Base-by-base conservation (phyloP, 345 rosid genomes). In the Cardamine resedifolia region DNA sequence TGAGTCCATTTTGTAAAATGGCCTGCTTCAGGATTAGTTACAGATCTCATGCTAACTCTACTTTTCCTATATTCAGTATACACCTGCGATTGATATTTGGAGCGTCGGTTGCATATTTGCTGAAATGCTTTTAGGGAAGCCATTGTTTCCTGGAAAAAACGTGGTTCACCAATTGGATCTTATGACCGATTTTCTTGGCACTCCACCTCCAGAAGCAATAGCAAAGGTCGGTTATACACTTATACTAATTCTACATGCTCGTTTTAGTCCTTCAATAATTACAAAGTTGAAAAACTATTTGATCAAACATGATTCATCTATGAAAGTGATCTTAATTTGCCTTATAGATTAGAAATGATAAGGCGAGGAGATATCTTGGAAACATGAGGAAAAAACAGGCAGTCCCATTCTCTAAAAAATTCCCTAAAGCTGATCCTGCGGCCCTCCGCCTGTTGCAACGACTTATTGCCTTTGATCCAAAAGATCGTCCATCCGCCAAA, bases 91-190 rank as follows among this genome's bases (percentile, higher is more conserved):
- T 78, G 98, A 93, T 79, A 88, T 85, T 28, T 93, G 98, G 98
- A 93, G 98, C 83, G 81, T 92, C 43, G 98, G 98, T 78, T 92
- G 98, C 77, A 92, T 90, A 81, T 92, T 92, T 73, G 97, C 98
- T 5, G 98, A 92, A 82, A 83, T 92, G 94, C 91, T 92, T 74
- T 73, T 87, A 20, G 97, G 97, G 62, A 88, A 81, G 75, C 96
- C 97, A 9, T 66, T 92, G 52, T 92, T 92, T 70, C 98, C 98
- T 51, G 97, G 98, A 52, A 88, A 86, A 84, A 92, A 92, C 70
- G 96, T 92, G 74, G 98, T 88, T 63, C 98, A 92, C 72, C 96
- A 92, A 39, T 76, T 92, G 82, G 98, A 92, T 87, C 80, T 92
- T 48, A 92, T 92, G 92, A 92, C 96, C n/a, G 96, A 92, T 83